phyloP scores from a whole-genome alignment of 2,329 filamentous ascomycete genomes.

The Thelonectria olida region DNA sequence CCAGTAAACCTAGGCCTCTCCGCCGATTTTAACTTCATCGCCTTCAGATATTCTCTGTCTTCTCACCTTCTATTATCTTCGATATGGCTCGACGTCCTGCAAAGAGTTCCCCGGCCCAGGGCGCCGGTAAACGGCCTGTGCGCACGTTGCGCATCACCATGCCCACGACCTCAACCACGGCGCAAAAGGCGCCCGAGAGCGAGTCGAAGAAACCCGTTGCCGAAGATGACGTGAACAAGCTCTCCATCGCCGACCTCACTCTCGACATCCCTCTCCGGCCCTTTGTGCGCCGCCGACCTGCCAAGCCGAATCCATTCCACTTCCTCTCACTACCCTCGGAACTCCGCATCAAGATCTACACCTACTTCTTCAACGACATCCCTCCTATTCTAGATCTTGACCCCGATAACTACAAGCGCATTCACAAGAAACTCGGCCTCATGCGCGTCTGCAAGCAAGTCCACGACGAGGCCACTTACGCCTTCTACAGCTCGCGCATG shows the following conservation, averaged over 20 bases:
- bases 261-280: conserved; percentile 50
- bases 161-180: conserved; percentile 7
- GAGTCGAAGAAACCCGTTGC: conserved; percentile 43
- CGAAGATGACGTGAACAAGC: conserved; percentile 51
- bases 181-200: conserved; percentile 40
- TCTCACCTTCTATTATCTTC: conserved; percentile 3
- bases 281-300: conserved; percentile 43
- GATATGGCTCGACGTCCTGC: conserved; percentile 36
- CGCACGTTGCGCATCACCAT: conserved; percentile 35
- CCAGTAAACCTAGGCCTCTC: background rate
- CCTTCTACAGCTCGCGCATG: conserved; percentile 70
- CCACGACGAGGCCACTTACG: conserved; percentile 70
- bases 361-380: conserved; percentile 64
- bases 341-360: conserved; percentile 75
- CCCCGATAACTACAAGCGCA: conserved; percentile 69
- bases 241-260: conserved; percentile 55
- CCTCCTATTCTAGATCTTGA: conserved; percentile 72
- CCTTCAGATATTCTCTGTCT: background rate
- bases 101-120: conserved; percentile 30
- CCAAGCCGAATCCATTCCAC: conserved; percentile 60
- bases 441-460: conserved; percentile 69
- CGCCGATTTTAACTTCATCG: background rate
- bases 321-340: conserved; percentile 77
- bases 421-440: conserved; percentile 67
- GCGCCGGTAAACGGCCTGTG: conserved; percentile 21